Base-by-base conservation (phyloP, 2,329 filamentous ascomycete genomes). In the Alternaria novae-zelandiae region DNA sequence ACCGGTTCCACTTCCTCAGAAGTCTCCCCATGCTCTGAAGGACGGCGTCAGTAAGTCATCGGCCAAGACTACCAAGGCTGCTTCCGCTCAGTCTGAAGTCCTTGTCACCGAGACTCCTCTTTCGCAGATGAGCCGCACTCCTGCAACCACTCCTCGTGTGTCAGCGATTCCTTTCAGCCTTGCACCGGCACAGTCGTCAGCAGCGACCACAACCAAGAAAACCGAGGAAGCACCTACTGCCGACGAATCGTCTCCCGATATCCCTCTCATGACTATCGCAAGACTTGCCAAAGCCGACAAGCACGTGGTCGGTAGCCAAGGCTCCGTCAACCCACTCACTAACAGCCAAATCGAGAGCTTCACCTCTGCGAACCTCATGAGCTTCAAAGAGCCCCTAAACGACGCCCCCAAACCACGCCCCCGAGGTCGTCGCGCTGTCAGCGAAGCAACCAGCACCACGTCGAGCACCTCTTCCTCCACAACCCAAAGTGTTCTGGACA, bases 401-500 rank as follows among this genome's bases (percentile, higher is more conserved):
- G 62, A 68, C n/a, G 59, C 59, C 9, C 57, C 67, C 12, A 74
- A 69, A 41, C 53, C 65, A 3, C 61, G 64, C 9, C 68, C 60
- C 2, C 64, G 66, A 23, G 47, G 51, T 45, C 49, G 61, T 12
- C 61, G 61, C 28, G 51, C 51, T 5, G 17, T 53, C n/a, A 56
- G 57, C 45, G 54, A 56, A 9, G 44, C 61, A 0, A 68, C 67
- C 4, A 63, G 63, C 13, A 57, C 45, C 3, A 50, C 61, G 12
- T 70, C 70, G 2, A 65, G 62, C 23, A 64, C 57, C 13, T 73
- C 70, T 1, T 65, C 59, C 3, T 59, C 64, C 13, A 71, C 71
- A 1, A 65, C 66, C 4, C 65, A 53, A n/a, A 74, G 68, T 64
- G 70, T 75, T 49, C 59, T 57, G 43, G 73, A 75, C 5, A 54